Evolutionary conservation across 1,139 yeast genomes (phyloP).

Genomic region (Chernovozyma sophiae-reginae): DNA sequence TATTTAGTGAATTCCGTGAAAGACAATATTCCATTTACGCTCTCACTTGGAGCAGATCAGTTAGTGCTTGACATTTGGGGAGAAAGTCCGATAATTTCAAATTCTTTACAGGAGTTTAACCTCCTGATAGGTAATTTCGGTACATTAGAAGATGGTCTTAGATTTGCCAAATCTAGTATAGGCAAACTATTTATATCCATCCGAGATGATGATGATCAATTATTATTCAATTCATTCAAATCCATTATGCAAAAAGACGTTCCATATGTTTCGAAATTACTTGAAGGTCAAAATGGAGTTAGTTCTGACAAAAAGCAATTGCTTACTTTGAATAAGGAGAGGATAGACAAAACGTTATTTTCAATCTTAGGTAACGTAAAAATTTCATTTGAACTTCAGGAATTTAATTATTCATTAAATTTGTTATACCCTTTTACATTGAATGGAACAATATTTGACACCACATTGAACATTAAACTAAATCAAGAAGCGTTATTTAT

Average conservation of each 20-base stretch:
- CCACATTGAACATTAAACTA: constrained; percentile 12
- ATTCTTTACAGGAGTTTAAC: constrained; percentile 8
- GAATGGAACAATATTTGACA: constrained; percentile 16
- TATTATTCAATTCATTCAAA: constrained; percentile 7
- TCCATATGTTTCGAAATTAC: constrained; percentile 10
- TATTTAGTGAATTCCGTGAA: constrained; percentile 6
- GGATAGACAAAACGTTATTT: neutral
- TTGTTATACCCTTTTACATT: constrained; percentile 13
- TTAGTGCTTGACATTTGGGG: constrained; percentile 10
- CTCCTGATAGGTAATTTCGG: constrained; percentile 15
- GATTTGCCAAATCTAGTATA: neutral
- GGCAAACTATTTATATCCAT: neutral
- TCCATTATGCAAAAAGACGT: constrained; percentile 18
- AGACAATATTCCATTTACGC: constrained; percentile 9
- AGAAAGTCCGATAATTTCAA: constrained; percentile 8
- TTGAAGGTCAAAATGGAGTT: neutral
- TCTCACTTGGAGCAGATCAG: constrained; percentile 7
- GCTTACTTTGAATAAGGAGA: neutral
- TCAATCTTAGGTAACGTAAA: neutral
- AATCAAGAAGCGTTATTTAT: constrained; percentile 14
- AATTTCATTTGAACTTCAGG: neutral
- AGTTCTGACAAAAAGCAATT: no score
- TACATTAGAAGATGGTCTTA: constrained; percentile 12
- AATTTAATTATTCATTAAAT: no score
- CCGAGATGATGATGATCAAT: constrained; percentile 7